phyloP scores from a whole-genome alignment of 345 rosid genomes.

The Gossypium sturtianum region DNA sequence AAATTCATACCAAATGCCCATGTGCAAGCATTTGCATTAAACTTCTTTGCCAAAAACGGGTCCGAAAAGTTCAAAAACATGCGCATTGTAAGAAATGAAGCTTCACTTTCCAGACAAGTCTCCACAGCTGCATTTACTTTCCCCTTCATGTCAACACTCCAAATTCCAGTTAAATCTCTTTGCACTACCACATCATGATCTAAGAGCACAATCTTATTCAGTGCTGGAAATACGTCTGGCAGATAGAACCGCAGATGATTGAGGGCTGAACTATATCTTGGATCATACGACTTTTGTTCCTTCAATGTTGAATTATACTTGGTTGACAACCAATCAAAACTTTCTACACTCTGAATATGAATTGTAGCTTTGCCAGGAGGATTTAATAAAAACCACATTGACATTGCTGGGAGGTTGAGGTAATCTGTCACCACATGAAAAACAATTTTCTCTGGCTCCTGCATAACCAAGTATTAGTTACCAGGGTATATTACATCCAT shows the following conservation, averaged over 20 bases:
- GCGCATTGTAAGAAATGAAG: slow-evolving; percentile 55
- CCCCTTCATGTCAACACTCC: slow-evolving; percentile 69
- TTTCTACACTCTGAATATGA: slow-evolving; percentile 60
- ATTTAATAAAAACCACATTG: slow-evolving; percentile 84
- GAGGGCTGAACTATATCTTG: slow-evolving; percentile 62
- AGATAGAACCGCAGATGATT: slow-evolving; percentile 91
- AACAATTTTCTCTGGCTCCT: slow-evolving; percentile 68
- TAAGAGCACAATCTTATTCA: slow-evolving; percentile 69
- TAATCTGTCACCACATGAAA: slow-evolving; percentile 85
- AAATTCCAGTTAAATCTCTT: slow-evolving; percentile 59
- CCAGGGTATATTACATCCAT: slow-evolving; percentile 2
- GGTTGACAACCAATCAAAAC: slow-evolving; percentile 54
- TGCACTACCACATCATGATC: slow-evolving; percentile 97
- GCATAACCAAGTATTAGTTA: slow-evolving; percentile 21
- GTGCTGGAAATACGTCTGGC: slow-evolving; percentile 67
- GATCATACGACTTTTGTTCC: slow-evolving; percentile 60
- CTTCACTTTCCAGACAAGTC: slow-evolving; percentile 61
- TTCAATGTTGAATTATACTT: slow-evolving; percentile 45
- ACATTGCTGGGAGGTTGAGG: slow-evolving; percentile 79
- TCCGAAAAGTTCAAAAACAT: slow-evolving; percentile 67
- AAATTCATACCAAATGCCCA: slow-evolving; percentile 97
- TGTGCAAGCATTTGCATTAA: slow-evolving; percentile 62
- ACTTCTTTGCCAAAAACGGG: slow-evolving; percentile 48
- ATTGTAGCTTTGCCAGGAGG: slow-evolving; percentile 59
- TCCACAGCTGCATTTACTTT: slow-evolving; percentile 85